These are phyloP conservation scores for Microdochium bolleyi DNA, from an alignment of 2,329 filamentous ascomycete species.

Conservation along the genomic window DNA sequence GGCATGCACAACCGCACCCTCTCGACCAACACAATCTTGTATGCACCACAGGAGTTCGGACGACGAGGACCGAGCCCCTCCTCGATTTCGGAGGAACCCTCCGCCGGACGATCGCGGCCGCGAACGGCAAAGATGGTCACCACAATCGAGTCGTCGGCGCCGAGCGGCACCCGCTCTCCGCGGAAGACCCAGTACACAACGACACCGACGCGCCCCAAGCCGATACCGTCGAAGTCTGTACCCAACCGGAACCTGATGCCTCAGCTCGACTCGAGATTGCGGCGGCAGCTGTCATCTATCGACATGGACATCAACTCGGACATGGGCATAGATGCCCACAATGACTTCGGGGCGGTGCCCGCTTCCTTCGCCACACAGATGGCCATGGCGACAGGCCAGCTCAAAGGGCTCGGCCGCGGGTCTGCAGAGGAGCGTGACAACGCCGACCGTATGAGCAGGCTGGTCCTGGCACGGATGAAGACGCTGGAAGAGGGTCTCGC, in stretches of 20 bases:
- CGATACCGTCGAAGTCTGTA: constrained; percentile 48
- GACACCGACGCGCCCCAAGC: constrained; percentile 45
- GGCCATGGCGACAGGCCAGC: constrained; percentile 60
- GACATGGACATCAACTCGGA: constrained; percentile 72
- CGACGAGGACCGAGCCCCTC: constrained; percentile 28
- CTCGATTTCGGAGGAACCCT: constrained; percentile 30
- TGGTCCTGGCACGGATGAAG: constrained; percentile 87
- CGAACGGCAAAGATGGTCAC: constrained; percentile 27
- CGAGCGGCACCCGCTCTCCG: constrained; percentile 35
- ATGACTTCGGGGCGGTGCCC: constrained; percentile 55
- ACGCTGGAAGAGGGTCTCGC: constrained; percentile 85
- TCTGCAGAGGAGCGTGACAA: constrained; percentile 23
- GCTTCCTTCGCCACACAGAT: constrained; percentile 78
- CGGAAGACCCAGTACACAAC: constrained; percentile 32
- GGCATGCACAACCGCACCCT: constrained; percentile 61
- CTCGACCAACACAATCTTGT: constrained; percentile 79
- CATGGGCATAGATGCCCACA: constrained; percentile 51
- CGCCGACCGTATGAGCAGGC: constrained; percentile 65
- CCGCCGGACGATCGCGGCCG: constrained; percentile 22
- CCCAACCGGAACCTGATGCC: constrained; percentile 27
- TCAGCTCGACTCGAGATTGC: background rate
- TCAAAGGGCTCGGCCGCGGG: constrained; percentile 33
- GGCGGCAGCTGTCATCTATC: constrained; percentile 50
- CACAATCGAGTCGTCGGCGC: constrained; percentile 26
- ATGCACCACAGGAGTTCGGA: constrained; percentile 54